Conservation (phyloP, 1,284 basidiomycete species). For the Fistulinella cinereoalba region DNA sequence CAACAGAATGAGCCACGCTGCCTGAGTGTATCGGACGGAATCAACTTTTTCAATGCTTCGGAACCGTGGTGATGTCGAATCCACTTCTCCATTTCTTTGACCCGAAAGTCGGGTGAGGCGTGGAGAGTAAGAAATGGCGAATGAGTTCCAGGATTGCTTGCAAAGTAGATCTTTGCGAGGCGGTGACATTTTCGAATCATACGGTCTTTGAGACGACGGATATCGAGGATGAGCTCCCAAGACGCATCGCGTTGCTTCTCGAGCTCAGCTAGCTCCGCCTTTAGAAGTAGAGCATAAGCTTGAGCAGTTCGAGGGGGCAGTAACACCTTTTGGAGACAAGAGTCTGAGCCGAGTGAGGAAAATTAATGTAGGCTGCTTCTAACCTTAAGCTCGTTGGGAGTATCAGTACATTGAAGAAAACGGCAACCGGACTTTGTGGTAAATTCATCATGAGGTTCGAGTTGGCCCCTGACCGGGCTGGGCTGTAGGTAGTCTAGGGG, state of each 20-base stretch:
- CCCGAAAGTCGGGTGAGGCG: slow-evolving; percentile 65
- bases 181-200: slow-evolving; percentile 75
- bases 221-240: slow-evolving; percentile 65
- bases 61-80: slow-evolving; percentile 43
- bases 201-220: slow-evolving; percentile 72
- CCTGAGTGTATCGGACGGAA: slow-evolving; percentile 20
- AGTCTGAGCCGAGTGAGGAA: slow-evolving; percentile 10
- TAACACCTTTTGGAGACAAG: slow-evolving; percentile 47
- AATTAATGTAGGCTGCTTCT: slow-evolving; percentile 9
- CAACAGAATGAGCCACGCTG: slow-evolving; percentile 36
- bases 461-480: slow-evolving; percentile 67
- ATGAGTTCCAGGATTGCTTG: slow-evolving; percentile 36
- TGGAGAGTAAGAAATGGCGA: slow-evolving; percentile 59
- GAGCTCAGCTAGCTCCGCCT: slow-evolving; percentile 57
- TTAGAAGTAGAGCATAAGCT: slow-evolving; percentile 64
- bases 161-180: slow-evolving; percentile 44
- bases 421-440: slow-evolving; percentile 56
- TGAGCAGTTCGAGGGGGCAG: slow-evolving; percentile 66
- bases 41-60: slow-evolving; percentile 24
- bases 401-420: slow-evolving; percentile 71
- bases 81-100: slow-evolving; percentile 78
- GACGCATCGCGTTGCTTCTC: slow-evolving; percentile 51
- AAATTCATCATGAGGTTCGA: slow-evolving; percentile 57
- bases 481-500: slow-evolving; percentile 54
- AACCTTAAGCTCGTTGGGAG: slow-evolving; percentile 69